Evolutionary conservation across 371 early-diverging fungal genomes (phyloP).

Genomic region (Mortierella sp.): DNA sequence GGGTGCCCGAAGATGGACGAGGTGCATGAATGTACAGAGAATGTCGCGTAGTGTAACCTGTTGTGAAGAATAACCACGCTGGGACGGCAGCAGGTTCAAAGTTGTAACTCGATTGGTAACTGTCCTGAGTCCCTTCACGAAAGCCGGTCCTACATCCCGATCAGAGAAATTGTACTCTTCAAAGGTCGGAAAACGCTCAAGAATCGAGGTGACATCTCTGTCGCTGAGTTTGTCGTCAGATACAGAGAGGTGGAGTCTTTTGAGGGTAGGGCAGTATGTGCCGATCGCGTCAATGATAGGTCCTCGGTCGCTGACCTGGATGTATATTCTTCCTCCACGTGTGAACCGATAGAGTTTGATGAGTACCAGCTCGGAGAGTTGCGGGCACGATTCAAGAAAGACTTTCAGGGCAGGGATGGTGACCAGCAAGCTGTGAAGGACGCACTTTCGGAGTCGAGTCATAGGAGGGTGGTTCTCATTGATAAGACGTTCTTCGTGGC

Average conservation of each 20-base stretch:
- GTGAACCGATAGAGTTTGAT: not conserved
- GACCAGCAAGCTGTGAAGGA: not conserved
- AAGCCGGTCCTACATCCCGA: not conserved
- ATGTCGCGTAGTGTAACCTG: not conserved
- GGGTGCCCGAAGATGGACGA: conserved; percentile 8
- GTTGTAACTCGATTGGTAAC: not conserved
- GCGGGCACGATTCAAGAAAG: conserved; percentile 12
- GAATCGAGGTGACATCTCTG: not conserved
- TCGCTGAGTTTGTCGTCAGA: not conserved
- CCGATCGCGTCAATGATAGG: not conserved
- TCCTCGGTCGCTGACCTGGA: not conserved
- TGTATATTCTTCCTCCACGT: not conserved
- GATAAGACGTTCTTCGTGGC: not conserved
- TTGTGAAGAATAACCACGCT: not conserved
- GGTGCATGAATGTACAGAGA: conserved; percentile 11
- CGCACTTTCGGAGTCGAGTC: not conserved
- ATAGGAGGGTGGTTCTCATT: not conserved
- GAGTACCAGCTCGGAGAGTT: not conserved
- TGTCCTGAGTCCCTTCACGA: not conserved
- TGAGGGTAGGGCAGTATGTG: not conserved
- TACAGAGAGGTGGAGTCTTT: not conserved
- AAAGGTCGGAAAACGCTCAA: not conserved
- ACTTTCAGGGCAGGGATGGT: not conserved
- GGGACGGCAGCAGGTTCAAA: not conserved
- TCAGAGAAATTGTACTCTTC: not conserved